Evolutionary conservation across 2,329 filamentous ascomycete species (phyloP).

Genomic region (Stromatinia cepivora): DNA sequence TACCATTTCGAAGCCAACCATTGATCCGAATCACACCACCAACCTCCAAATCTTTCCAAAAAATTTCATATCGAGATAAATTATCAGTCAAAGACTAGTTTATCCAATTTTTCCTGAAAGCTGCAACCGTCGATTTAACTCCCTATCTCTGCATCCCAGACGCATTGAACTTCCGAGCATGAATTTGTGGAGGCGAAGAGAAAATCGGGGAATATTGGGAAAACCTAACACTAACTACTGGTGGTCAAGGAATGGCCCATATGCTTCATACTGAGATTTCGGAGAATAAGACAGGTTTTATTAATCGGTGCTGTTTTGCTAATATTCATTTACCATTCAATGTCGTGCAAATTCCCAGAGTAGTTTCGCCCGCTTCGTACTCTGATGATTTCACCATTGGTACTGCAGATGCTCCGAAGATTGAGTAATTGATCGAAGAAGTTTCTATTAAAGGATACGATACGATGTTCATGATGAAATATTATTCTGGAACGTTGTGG

Average conservation of each 20-base stretch:
- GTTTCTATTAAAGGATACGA: not conserved
- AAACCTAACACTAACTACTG: conserved; percentile 61
- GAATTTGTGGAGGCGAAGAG: conserved; percentile 72
- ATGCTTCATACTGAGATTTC: conserved; percentile 65
- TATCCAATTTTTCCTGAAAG: conserved; percentile 70
- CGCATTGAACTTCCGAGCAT: conserved; percentile 67
- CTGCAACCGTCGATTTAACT: conserved; percentile 71
- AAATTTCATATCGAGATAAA: too few relatives aligned
- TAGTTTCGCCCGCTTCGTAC: not conserved
- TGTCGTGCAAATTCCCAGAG: not conserved
- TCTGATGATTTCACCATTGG: not conserved
- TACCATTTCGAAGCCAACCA: conserved; percentile 72
- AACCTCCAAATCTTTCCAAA: conserved; percentile 73
- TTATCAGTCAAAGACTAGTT: conserved; percentile 49
- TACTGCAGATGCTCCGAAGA: not conserved
- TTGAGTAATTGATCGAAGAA: not conserved
- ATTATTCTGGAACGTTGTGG: not conserved
- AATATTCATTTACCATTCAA: conserved; percentile 67
- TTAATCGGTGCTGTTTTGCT: conserved; percentile 41
- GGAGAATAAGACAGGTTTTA: not conserved
- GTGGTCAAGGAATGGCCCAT: conserved; percentile 59
- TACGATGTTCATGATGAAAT: not conserved
- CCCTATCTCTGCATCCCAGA: conserved; percentile 73
- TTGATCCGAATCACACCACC: conserved; percentile 73
- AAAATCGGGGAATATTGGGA: conserved; percentile 64